These are phyloP conservation scores for Fusarium veterinarium DNA, from an alignment of 2,329 filamentous ascomycete genomes.

Conservation along the genomic window DNA sequence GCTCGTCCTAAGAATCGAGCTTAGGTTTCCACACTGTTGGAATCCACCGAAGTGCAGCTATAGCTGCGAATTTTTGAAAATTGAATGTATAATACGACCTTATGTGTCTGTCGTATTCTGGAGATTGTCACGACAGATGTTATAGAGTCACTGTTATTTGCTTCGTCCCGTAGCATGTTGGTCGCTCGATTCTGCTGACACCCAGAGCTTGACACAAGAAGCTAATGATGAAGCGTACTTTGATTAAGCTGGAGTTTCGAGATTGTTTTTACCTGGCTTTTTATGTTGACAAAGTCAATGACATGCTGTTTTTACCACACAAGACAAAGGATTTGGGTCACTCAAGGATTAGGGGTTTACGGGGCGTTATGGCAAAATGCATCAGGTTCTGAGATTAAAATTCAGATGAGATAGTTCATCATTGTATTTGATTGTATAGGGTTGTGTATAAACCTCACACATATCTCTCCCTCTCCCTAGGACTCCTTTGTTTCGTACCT, in stretches of 20 bases:
- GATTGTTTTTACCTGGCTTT: conserved; percentile 43
- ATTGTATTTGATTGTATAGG: conserved; percentile 26
- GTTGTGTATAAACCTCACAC: conserved; percentile 8
- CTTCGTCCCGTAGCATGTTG: conserved; percentile 3
- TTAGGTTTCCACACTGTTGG: conserved; percentile 43
- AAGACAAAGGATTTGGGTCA: conserved; percentile 34
- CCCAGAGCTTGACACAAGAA: conserved; percentile 12
- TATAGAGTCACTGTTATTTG: conserved; percentile 1
- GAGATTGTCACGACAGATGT: not conserved
- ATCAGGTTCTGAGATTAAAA: conserved; percentile 42
- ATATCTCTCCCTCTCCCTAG: not conserved
- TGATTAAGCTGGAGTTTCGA: conserved; percentile 45
- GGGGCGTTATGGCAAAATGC: conserved; percentile 43
- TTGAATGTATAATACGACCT: conserved; percentile 40
- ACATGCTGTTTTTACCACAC: conserved; percentile 21
- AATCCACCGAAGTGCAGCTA: not conserved
- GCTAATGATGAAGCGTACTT: conserved; percentile 38
- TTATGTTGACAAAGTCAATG: conserved; percentile 22
- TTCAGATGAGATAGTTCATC: conserved; percentile 34
- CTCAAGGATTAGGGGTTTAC: conserved; percentile 16
- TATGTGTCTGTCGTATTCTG: conserved; percentile 7
- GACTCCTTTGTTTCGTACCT: not conserved
- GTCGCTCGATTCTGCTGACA: not conserved
- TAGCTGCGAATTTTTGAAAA: not conserved
- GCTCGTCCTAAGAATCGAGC: conserved; percentile 68